Percentiles rank a stretch among this genome's conserved stretches.
phyloP scores from a whole-genome alignment of 176 grass and related monocot species.

The Bothriochloa decipiens region DNA sequence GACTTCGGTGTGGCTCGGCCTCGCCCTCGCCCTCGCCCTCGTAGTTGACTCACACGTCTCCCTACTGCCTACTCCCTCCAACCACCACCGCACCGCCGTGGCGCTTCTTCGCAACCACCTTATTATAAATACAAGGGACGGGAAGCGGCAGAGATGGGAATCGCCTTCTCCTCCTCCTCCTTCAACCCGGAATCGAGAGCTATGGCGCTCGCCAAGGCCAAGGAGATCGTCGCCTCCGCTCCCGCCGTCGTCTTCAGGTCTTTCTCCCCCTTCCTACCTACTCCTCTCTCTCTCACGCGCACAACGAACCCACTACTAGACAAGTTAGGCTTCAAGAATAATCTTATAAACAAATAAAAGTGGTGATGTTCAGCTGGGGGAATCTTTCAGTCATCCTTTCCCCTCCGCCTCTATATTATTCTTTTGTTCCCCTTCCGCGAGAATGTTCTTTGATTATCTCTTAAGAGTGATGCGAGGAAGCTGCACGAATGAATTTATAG shows the following conservation, averaged over 20 bases:
- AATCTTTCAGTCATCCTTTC: not conserved
- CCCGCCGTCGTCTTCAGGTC: slow-evolving; percentile 85
- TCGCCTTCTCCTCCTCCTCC: slow-evolving; percentile 24
- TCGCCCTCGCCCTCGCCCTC: too few species aligned
- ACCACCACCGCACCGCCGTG: not conserved
- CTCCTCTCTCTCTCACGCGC: not conserved
- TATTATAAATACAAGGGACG: slow-evolving; percentile 31
- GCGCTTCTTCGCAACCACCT: not conserved
- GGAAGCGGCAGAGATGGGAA: slow-evolving; percentile 36
- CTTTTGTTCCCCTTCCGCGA: not conserved
- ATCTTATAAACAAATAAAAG: not conserved
- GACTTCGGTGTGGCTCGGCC: too few species aligned
- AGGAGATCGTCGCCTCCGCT: slow-evolving; percentile 72
- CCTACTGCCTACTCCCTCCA: not conserved
- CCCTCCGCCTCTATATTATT: not conserved
- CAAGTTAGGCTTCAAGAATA: not conserved
- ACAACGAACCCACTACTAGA: not conserved
- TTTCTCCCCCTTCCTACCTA: not conserved
- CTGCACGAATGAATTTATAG: not conserved
- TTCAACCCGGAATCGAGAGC: slow-evolving; percentile 31
- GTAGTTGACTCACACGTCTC: not conserved
- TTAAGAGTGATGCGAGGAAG: not conserved
- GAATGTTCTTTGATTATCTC: slow-evolving; percentile 12
- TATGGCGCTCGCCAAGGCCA: slow-evolving; percentile 73
- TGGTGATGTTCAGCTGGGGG: not conserved